Conservation (phyloP, 352 stramenopile genomes). For the Hyaloperonospora brassicae region DNA sequence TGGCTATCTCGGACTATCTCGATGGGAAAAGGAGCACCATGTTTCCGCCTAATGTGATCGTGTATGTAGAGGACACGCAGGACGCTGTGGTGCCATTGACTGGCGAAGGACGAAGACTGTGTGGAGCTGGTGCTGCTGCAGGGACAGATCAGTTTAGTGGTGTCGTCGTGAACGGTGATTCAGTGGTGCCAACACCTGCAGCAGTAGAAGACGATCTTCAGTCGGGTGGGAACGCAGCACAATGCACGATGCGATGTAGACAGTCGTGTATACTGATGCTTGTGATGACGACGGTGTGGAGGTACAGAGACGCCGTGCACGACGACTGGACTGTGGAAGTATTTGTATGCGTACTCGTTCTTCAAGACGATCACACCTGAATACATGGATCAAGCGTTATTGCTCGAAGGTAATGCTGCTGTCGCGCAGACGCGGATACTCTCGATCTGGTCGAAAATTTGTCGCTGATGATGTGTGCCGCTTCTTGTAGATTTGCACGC, state of each 20-base stretch:
- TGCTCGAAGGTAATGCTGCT: conserved; percentile 40
- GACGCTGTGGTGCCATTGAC: background rate
- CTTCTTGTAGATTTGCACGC: conserved; percentile 16
- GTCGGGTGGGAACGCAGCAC: conserved; percentile 24
- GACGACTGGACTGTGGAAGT: conserved; percentile 62
- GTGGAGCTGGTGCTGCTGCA: conserved; percentile 8
- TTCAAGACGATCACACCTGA: conserved; percentile 52
- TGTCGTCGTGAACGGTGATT: conserved; percentile 18
- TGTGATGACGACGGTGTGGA: background rate
- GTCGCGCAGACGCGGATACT: background rate
- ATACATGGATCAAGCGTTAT: conserved; percentile 49
- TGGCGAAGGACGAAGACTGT: conserved; percentile 18
- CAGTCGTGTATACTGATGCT: background rate
- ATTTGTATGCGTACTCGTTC: conserved; percentile 47
- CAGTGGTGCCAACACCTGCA: conserved; percentile 21
- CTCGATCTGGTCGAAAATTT: too few relatives aligned
- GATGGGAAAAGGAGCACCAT: conserved; percentile 36
- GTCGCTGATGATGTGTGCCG: too few relatives aligned
- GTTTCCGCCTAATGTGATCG: conserved; percentile 34
- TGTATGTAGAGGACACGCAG: conserved; percentile 14
- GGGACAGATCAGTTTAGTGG: conserved; percentile 17
- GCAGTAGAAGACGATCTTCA: conserved; percentile 65
- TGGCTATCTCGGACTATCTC: conserved; percentile 54
- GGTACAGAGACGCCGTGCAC: conserved; percentile 52
- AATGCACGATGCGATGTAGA: too few relatives aligned